Evolutionary conservation across 1,284 basidiomycete species (phyloP).

Genomic region (Ganoderma multipileum): DNA sequence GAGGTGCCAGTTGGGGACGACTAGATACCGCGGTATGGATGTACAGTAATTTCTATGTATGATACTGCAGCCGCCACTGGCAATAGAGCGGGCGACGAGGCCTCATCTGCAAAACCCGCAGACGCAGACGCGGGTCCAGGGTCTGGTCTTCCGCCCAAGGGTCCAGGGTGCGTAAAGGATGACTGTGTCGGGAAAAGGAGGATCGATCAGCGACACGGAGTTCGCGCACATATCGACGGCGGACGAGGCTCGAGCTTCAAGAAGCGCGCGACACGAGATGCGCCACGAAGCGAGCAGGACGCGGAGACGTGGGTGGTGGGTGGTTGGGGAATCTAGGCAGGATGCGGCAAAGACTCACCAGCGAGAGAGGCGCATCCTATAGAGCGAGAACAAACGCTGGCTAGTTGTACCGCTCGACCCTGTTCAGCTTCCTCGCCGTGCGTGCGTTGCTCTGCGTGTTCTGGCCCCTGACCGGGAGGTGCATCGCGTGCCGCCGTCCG

Average conservation of each 20-base stretch:
- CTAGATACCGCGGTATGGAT: slow-evolving; percentile 44
- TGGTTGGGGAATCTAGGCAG: background rate
- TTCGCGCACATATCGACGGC: background rate
- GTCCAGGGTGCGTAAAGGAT: slow-evolving; percentile 9
- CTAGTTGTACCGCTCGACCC: slow-evolving; percentile 52
- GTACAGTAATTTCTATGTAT: slow-evolving; percentile 26
- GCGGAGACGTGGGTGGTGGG: background rate
- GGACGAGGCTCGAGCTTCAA: background rate
- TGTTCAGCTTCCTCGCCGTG: slow-evolving; percentile 88
- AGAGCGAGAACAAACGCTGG: background rate
- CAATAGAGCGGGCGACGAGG: background rate
- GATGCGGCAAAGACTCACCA: slow-evolving; percentile 8
- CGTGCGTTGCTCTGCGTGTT: slow-evolving; percentile 87
- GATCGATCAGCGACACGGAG: slow-evolving; percentile 15
- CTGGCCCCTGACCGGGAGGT: slow-evolving; percentile 89
- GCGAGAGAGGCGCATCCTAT: background rate
- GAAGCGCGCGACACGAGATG: background rate
- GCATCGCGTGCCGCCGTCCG: slow-evolving; percentile 88
- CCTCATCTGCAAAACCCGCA: background rate
- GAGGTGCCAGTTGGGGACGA: slow-evolving; percentile 87
- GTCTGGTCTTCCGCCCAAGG: background rate
- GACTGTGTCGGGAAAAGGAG: slow-evolving; percentile 8
- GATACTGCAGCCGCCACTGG: slow-evolving; percentile 11
- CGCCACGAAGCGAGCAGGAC: background rate
- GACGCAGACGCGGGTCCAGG: background rate